Evolutionary conservation across 1,284 basidiomycete species (phyloP).

Genomic region (Sanghuangporus baumii): DNA sequence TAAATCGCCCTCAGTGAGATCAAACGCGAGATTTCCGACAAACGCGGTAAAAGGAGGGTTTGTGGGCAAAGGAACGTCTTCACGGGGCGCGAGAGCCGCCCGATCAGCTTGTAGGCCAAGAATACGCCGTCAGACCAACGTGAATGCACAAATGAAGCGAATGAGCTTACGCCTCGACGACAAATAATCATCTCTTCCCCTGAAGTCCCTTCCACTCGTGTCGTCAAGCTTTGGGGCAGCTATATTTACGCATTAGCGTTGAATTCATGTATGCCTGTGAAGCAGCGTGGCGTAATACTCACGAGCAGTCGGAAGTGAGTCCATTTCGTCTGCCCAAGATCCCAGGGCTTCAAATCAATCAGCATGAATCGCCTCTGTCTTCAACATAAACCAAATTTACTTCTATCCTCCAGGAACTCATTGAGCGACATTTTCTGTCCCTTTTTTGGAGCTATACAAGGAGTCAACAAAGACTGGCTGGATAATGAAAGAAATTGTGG

Average conservation of each 20-base stretch:
- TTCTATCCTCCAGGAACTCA: constrained; percentile 81
- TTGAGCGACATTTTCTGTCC: constrained; percentile 85
- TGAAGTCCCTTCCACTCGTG: constrained; percentile 46
- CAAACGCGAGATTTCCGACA: constrained; percentile 93
- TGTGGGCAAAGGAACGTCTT: constrained; percentile 93
- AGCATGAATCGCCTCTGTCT: constrained; percentile 11
- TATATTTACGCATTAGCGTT: constrained; percentile 28
- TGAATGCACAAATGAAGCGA: background rate
- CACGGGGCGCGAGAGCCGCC: constrained; percentile 54
- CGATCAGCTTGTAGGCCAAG: constrained; percentile 48
- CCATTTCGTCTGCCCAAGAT: constrained; percentile 98
- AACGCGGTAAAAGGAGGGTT: constrained; percentile 95
- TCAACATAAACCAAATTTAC: constrained; percentile 41
- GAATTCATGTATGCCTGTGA: constrained; percentile 14
- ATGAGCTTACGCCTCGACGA: constrained; percentile 42
- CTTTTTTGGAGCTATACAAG: constrained; percentile 72
- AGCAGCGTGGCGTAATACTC: constrained; percentile 31
- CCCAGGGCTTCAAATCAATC: constrained; percentile 53
- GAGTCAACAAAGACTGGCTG: background rate
- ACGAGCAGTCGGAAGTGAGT: constrained; percentile 85
- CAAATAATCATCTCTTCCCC: constrained; percentile 50
- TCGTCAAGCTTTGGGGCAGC: constrained; percentile 60
- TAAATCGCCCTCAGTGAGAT: constrained; percentile 82
- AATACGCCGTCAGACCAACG: constrained; percentile 15
- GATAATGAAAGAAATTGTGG: background rate